Percentiles rank a stretch among this genome's conserved stretches.
phyloP scores from a whole-genome alignment of 768 basidiomycete species.

The Russula sp. region DNA sequence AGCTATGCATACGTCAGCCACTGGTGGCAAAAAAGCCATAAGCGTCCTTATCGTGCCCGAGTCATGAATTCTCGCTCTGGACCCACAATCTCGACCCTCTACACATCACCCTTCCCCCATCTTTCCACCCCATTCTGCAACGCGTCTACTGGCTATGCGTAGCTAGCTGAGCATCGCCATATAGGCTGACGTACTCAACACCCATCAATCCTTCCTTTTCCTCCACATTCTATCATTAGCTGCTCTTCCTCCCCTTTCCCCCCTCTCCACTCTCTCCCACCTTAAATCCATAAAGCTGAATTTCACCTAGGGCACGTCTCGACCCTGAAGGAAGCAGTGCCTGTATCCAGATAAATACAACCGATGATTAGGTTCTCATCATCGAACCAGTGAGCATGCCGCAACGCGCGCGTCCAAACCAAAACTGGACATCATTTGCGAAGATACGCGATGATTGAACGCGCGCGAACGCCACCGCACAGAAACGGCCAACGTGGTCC shows the following conservation, averaged over 20 bases:
- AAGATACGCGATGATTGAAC: background rate
- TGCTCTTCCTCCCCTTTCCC: too few species aligned
- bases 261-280: background rate
- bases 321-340: background rate
- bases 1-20: too few species aligned
- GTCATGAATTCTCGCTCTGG: constrained; percentile 2
- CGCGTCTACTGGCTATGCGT: background rate
- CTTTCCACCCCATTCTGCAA: constrained; percentile 14
- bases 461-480: background rate
- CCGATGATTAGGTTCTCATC: background rate
- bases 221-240: background rate
- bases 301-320: background rate
- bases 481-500: background rate
- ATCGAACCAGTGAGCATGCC: background rate
- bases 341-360: background rate
- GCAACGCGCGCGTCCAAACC: background rate
- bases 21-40: background rate
- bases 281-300: background rate
- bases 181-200: background rate
- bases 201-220: background rate
- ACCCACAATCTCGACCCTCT: constrained; percentile 10
- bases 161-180: background rate
- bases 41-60: constrained; percentile 5
- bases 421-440: background rate
- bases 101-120: background rate